Evolutionary conservation across 2,329 filamentous ascomycete species (phyloP), one percentile per base, ranked within the genome.

Genomic region (Fusarium sarcochroum): DNA sequence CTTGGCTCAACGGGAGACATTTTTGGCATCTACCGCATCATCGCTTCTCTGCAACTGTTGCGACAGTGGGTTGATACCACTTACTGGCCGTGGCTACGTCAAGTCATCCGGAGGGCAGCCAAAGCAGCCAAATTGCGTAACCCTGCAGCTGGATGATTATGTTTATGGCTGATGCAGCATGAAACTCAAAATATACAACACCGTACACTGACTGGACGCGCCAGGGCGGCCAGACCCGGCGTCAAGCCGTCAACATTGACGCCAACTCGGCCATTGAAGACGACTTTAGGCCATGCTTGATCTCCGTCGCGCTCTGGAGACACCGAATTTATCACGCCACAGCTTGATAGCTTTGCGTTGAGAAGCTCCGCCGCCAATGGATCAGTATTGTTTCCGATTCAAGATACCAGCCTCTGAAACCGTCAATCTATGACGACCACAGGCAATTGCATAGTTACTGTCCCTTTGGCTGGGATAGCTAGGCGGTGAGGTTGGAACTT

Each of bases 1-100:
- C 27, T 53, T 30, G 64, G 38, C 18, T 56, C 46, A 13, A 50
- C 40, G 4, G 35, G 52, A 7, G 53, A 57, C 3, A 32, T 56
- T 1, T 51, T 46, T n/a, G 59, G 53, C 0, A 54, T 49, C 13
- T 56, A 46, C 7, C 46, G 51, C 11, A 69, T 66, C 14, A 25
- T 52, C 15, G 41, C 48, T 3, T 41, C 45, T 1, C 8, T 68
- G 8, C 63, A 68, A 30, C 25, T 55, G 20, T 30, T 64, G 10
- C 44, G 44, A 5, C 27, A 14, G 14, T 58, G 51, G 51, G 14
- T 67, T 3, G 4, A 8, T 8, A 5, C 17, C 0, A 48, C 34
- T 1, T 50, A 38, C 21, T 49, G 54, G 54, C 48, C 48, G 1
- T 64, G 18, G 38, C 9, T 60, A 8, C 32, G 37, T 8, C 13